phyloP scores from a whole-genome alignment of 495 filamentous ascomycete genomes.

The Jackrogersella minutella region DNA sequence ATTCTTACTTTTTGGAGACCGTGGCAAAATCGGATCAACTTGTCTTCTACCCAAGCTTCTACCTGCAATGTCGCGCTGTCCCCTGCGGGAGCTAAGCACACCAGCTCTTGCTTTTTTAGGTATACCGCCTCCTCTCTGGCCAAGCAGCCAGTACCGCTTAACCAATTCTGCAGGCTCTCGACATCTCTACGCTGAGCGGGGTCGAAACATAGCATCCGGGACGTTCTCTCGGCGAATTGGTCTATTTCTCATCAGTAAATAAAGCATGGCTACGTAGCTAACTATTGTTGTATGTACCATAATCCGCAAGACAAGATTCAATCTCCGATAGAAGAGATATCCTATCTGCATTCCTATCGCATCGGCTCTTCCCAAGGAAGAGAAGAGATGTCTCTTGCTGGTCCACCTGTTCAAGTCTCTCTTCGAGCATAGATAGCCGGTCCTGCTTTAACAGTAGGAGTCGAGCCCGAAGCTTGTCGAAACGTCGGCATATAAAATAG shows the following conservation, averaged over 20 bases:
- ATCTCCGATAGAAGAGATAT: slow-evolving; percentile 32
- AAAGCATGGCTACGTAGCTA: no score
- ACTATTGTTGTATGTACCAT: slow-evolving; percentile 34
- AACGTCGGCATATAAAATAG: slow-evolving; percentile 45
- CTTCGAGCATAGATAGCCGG: slow-evolving; percentile 43
- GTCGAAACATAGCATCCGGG: slow-evolving; percentile 8
- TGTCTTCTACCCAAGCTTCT: slow-evolving; percentile 43
- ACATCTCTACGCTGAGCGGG: slow-evolving; percentile 16
- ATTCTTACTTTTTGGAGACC: no score
- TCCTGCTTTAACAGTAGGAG: slow-evolving; percentile 45
- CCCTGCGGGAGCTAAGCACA: slow-evolving; percentile 26
- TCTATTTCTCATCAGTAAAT: slow-evolving; percentile 24
- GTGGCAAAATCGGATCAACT: slow-evolving; percentile 35
- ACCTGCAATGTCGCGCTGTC: slow-evolving; percentile 40
- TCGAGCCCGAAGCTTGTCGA: slow-evolving; percentile 41
- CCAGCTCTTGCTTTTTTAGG: slow-evolving; percentile 38
- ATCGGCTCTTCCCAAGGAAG: slow-evolving; percentile 45
- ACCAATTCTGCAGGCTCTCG: slow-evolving; percentile 44
- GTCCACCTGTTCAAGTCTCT: slow-evolving; percentile 45
- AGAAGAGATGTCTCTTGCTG: slow-evolving; percentile 36
- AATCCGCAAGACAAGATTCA: slow-evolving; percentile 34
- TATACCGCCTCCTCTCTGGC: slow-evolving; percentile 44
- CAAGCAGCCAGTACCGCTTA: slow-evolving; percentile 37
- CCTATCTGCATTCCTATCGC: slow-evolving; percentile 43
- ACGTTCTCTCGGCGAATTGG: slow-evolving; percentile 29